Evolutionary conservation across 2,329 filamentous ascomycete species (phyloP), one percentile per base, ranked within the genome.

Genomic region (Graphiopsis chlorocephala): DNA sequence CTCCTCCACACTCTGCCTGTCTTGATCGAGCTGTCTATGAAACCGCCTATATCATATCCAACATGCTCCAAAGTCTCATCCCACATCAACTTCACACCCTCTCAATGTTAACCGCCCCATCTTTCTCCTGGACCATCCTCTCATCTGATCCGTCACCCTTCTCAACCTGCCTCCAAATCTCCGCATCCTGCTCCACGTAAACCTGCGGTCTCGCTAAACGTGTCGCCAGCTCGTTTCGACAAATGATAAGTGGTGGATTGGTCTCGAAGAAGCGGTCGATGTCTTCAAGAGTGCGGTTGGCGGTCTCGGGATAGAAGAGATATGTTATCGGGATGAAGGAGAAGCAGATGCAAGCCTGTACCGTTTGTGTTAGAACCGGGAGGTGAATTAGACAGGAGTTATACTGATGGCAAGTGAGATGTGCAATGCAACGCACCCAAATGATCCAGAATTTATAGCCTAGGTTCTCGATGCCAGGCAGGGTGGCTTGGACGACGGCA

Each of bases 371-470:
- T 12, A 20, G 10, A 5, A 6, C 50, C 14, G 20, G 38, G 38
- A n/a, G 23, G n/a, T 25, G 35, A n/a, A 17, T 12, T n/a, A 11
- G 11, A n/a, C 4, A 4, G 47, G 26, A 28, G 45, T 12, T 35
- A 17, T 42, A 11, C 8, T 45, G 38, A 45, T 12, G 38, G 14
- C 14, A 17, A 53, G 50, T 17, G 26, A 14, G 26, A 17, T 26
- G 26, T 17, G 50, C n/a, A n/a, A n/a, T n/a, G 17, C 10, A 14
- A 23, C 3, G 15, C 47, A 59, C 81, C 73, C 84, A 87, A 67
- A 86, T 78, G 35, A 86, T 78, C 75, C 81, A 86, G 61, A 82
- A 86, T 62, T 79, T 80, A 78, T 82, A 86, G 5, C 80, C 76
- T 0, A 85, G 74, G 25, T 79, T 81, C 25, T 79, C 72, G 20